Evolutionary conservation across 2,329 filamentous ascomycete species (phyloP), one percentile per base, ranked within the genome.

Genomic region (Bipolaris gigantea): DNA sequence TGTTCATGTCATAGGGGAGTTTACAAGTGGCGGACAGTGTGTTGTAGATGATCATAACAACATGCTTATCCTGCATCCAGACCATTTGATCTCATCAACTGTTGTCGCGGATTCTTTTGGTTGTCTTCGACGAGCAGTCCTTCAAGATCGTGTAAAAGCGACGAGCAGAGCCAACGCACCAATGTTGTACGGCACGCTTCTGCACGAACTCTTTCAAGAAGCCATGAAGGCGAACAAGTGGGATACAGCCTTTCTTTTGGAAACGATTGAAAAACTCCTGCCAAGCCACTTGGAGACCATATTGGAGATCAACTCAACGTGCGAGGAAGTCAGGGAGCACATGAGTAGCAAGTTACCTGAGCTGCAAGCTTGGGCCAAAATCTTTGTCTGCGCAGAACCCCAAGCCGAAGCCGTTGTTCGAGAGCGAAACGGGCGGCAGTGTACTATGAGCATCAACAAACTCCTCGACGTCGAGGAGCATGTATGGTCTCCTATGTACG

Each of bases 401-500:
- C 85, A 83, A 70, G 86, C 81, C 4, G 84, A 88, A 61, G 92
- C 91, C 2, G 71, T 90, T 36, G 88, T 95, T 21, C 88, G 90
- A 62, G 91, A 92, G 61, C 84, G 89, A 42, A 88, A 92, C 67
- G 89, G 88, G 36, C 85, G 88, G 48, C 88, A 87, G 61, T 85
- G 88, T 10, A 88, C 83, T 53, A 87, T 97, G 83, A 92, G 89
- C 63, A 87, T 99, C 63, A 95, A 88, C 67, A 99, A 97, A 71
- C 80, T 99, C 25, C 86, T 99, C 13, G 94, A 97, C 70, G 90
- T 99, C 9, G 94, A 99, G 72, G 94, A 99, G 73, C 94, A 97
- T 70, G 87, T 99, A 25, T 99, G 94, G 94, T 97, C 93, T 6
- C 94, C 94, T 0, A 93, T 92, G 85, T 99, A 96, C 71, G 94